Conservation (phyloP, 2,329 filamentous ascomycete species). For the Fusarium annulatum region DNA sequence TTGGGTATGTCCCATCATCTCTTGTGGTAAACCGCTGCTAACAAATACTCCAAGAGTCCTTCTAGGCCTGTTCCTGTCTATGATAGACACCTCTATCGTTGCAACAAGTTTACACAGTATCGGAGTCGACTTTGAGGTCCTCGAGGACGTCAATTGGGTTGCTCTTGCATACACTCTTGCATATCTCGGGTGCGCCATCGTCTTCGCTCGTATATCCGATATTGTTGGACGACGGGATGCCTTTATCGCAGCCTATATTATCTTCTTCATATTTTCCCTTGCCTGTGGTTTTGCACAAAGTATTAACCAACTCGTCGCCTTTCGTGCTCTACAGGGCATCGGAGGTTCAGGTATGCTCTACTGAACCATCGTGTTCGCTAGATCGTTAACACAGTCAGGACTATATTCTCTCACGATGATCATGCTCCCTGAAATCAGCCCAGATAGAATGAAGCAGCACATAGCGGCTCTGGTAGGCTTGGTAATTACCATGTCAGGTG, state of each 20-base stretch:
- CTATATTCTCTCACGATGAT: slow-evolving; percentile 68
- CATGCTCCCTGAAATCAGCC: slow-evolving; percentile 63
- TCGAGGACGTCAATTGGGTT: slow-evolving; percentile 63
- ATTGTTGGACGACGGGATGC: slow-evolving; percentile 64
- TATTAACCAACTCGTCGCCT: slow-evolving; percentile 59
- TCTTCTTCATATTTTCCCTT: slow-evolving; percentile 68
- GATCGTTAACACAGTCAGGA: slow-evolving; percentile 46
- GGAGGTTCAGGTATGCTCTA: slow-evolving; percentile 60
- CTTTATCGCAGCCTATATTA: slow-evolving; percentile 60
- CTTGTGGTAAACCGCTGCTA: background rate
- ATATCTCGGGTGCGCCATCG: slow-evolving; percentile 67
- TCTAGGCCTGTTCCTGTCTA: slow-evolving; percentile 66
- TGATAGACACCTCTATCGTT: slow-evolving; percentile 70
- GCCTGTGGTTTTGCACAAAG: slow-evolving; percentile 57
- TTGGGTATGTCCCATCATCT: slow-evolving; percentile 44
- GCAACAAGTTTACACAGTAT: slow-evolving; percentile 69
- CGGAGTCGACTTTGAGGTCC: slow-evolving; percentile 60
- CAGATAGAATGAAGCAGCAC: slow-evolving; percentile 52
- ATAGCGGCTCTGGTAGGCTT: slow-evolving; percentile 62
- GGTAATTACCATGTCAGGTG: slow-evolving; percentile 60
- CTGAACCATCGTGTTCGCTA: too few relatives aligned
- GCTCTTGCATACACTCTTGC: slow-evolving; percentile 66
- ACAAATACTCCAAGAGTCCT: slow-evolving; percentile 53
- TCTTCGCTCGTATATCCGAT: slow-evolving; percentile 66
- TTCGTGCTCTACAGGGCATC: slow-evolving; percentile 62